Evolutionary conservation across 2,329 filamentous ascomycete species (phyloP).

Genomic region (Colletotrichum viniferum): DNA sequence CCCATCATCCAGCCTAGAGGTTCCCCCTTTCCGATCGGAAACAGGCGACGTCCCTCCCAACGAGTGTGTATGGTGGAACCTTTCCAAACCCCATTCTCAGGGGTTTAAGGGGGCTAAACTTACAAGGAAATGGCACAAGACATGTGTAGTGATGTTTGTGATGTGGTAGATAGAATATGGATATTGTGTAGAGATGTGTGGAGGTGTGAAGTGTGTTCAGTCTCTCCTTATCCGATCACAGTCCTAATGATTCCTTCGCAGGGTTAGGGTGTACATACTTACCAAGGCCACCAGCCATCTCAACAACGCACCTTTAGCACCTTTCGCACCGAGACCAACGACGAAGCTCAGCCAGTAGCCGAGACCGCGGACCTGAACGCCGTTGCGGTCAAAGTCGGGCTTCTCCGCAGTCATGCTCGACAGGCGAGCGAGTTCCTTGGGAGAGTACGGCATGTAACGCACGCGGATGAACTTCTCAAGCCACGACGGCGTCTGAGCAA

Average conservation of each 20-base stretch:
- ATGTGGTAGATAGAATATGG: not conserved
- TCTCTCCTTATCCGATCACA: conserved; percentile 24
- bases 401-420: conserved; percentile 45
- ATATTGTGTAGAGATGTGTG: not conserved
- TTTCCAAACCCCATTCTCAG: not conserved
- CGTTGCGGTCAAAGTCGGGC: conserved; percentile 68
- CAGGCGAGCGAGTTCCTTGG: conserved; percentile 48
- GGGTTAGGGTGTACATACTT: conserved; percentile 31
- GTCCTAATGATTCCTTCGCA: conserved; percentile 38
- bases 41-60: not conserved
- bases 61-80: conserved; percentile 9
- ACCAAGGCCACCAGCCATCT: conserved; percentile 55
- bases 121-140: not conserved
- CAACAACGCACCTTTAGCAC: conserved; percentile 53
- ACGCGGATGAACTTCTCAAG: conserved; percentile 69
- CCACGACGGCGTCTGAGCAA: conserved; percentile 70
- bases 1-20: not conserved
- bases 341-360: conserved; percentile 60
- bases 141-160: not conserved
- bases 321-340: conserved; percentile 54
- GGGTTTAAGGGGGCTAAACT: not conserved
- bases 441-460: conserved; percentile 69
- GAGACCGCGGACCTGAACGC: conserved; percentile 54
- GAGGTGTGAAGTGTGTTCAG: not conserved
- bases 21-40: not conserved